A percentile compares a stretch with the other conserved stretches of the same genome.
These are phyloP conservation scores for Citrus sp. DNA, from an alignment of 345 rosid species.

Conservation along the genomic window DNA sequence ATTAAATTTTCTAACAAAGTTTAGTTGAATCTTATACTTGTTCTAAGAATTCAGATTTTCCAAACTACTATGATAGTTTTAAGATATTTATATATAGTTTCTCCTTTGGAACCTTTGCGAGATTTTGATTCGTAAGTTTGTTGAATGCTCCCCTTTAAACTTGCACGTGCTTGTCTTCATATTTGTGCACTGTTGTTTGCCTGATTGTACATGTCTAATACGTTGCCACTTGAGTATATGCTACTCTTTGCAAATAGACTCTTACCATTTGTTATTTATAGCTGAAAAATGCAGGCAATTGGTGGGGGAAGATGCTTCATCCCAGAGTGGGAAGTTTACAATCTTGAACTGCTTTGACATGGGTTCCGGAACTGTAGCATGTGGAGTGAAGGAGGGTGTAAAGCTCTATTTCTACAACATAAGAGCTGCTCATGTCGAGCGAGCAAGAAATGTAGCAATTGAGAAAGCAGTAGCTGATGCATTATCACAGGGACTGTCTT, in stretches of 20 bases:
- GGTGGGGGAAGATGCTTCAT: conserved; percentile 76
- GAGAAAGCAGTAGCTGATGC: conserved; percentile 70
- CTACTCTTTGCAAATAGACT: not conserved
- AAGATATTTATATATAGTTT: not conserved
- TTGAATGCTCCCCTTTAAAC: not conserved
- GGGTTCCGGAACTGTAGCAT: conserved; percentile 79
- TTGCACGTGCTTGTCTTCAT: not conserved
- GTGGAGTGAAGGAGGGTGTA: conserved; percentile 82
- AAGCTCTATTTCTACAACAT: conserved; percentile 85
- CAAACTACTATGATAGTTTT: not conserved
- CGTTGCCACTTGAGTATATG: not conserved
- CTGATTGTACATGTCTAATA: not conserved
- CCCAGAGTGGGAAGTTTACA: conserved; percentile 89
- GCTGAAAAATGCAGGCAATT: conserved; percentile 89
- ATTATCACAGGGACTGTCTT: conserved; percentile 52
- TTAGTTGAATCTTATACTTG: too few relatives aligned
- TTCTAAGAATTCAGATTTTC: not conserved
- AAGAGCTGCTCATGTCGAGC: conserved; percentile 77
- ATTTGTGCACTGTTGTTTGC: not conserved
- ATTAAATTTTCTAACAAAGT: too few relatives aligned
- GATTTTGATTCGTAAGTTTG: not conserved
- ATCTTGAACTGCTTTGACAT: conserved; percentile 85
- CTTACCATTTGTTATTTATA: conserved; percentile 16
- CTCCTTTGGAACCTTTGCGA: not conserved
- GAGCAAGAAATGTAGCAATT: conserved; percentile 51